A percentile compares a stretch with the other conserved stretches of the same genome.
Evolutionary conservation across 2,329 filamentous ascomycete species (phyloP).

Genomic region (Trematosphaeria pertusa): DNA sequence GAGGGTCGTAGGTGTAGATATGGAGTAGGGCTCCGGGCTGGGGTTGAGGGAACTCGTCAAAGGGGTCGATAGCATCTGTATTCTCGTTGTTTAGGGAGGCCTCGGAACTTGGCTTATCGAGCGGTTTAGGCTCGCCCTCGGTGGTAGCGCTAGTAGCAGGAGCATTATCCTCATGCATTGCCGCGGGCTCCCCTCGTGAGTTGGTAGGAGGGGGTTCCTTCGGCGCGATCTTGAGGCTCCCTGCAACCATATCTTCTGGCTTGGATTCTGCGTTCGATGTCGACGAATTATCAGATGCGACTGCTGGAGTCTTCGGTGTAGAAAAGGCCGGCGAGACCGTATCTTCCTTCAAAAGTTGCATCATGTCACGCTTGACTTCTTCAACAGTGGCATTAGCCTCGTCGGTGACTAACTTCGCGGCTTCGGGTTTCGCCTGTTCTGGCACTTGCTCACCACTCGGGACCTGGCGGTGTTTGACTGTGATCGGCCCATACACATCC

Average conservation of each 20-base stretch:
- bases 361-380: background rate
- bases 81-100: too few relatives aligned
- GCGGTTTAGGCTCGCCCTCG: too few relatives aligned
- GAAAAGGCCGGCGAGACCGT: conserved; percentile 7
- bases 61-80: background rate
- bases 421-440: background rate
- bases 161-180: too few relatives aligned
- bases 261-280: too few relatives aligned
- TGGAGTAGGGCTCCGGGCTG: conserved; percentile 23
- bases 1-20: conserved; percentile 37
- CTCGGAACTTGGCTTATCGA: too few relatives aligned
- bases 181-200: too few relatives aligned
- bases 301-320: background rate
- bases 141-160: too few relatives aligned
- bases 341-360: conserved; percentile 16
- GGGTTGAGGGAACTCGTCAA: background rate
- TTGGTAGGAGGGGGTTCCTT: too few relatives aligned
- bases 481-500: conserved; percentile 35
- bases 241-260: too few relatives aligned
- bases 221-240: too few relatives aligned
- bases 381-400: background rate
- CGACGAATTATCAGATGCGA: too few relatives aligned
- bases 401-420: background rate
- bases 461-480: conserved; percentile 29
- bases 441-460: conserved; percentile 2